Evolutionary conservation across 2,329 filamentous ascomycete genomes (phyloP), one percentile per base, ranked within the genome.

Genomic region (Corynespora cassiicola): DNA sequence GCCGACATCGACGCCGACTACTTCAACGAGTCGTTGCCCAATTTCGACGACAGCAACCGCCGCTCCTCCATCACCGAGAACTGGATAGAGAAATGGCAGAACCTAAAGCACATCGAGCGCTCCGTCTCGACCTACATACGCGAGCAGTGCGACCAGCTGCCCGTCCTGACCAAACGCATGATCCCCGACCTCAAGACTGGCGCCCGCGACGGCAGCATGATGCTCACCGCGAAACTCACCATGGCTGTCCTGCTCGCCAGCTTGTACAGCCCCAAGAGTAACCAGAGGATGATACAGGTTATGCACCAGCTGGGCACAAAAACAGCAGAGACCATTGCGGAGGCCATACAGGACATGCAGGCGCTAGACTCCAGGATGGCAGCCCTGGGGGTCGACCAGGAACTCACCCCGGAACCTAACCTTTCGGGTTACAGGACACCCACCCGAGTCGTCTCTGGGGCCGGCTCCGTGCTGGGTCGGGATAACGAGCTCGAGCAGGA

Each of bases 71-170:
- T 43, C 6, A 33, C 45, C 6, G 70, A 72, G 48, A 73, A 75
- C 45, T 78, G 75, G 75, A 76, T 76, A 32, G 69, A 72, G 30
- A 66, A 71, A 67, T 77, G 75, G 75, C 75, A 77, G 66, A 77
- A 77, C 48, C 55, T 77, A 41, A 77, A 77, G 56, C 70, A 75
- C 46, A 68, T 77, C 47, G 73, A 76, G 52, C 71, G 73, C 25
- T 63, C 71, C 50, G 66, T 76, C 36, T 71, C 72, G 17, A 69
- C 72, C 17, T 78, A 76, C 58, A 73, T 77, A 36, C 66, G 74
- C 12, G 75, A 77, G 41, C 69, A 70, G 44, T 67, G 67, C 56
- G 61, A 59, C 39, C 61, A 69, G 59, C 65, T 68, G 41, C 58
- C 67, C 44, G 59, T 70, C 37, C 50, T 71, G 33, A 66, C 54